A percentile compares a stretch with the other conserved stretches of the same genome.
Evolutionary conservation across 495 filamentous ascomycete genomes (phyloP).

Genomic region (Hypoxylon fragiforme): DNA sequence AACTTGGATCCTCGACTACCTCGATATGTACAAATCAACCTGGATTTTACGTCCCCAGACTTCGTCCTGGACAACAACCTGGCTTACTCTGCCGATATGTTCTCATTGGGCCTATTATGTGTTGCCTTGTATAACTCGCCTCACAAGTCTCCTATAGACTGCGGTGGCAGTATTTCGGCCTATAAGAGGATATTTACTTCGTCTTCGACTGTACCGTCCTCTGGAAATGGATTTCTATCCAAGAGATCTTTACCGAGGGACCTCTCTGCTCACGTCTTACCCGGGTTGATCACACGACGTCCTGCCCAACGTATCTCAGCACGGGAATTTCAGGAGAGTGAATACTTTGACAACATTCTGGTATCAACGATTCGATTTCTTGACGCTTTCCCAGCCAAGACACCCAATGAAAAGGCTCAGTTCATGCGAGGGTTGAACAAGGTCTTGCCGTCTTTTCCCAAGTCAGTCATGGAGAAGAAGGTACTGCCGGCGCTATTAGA

Average conservation of each 20-base stretch:
- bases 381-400: slow-evolving; percentile 88
- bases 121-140: slow-evolving; percentile 91
- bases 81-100: slow-evolving; percentile 80
- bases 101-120: slow-evolving; percentile 86
- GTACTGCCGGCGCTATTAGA: slow-evolving; percentile 84
- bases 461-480: slow-evolving; percentile 91
- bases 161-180: slow-evolving; percentile 71
- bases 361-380: slow-evolving; percentile 95
- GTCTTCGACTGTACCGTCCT: slow-evolving; percentile 72
- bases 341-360: slow-evolving; percentile 94
- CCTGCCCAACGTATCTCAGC: slow-evolving; percentile 87
- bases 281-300: slow-evolving; percentile 79
- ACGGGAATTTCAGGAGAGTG: slow-evolving; percentile 87
- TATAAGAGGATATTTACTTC: slow-evolving; percentile 82
- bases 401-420: slow-evolving; percentile 82
- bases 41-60: slow-evolving; percentile 93
- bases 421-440: slow-evolving; percentile 88
- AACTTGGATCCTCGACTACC: slow-evolving; percentile 85
- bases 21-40: slow-evolving; percentile 77
- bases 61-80: slow-evolving; percentile 88
- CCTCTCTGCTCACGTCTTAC: slow-evolving; percentile 71
- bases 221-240: slow-evolving; percentile 80
- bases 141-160: slow-evolving; percentile 81
- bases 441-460: slow-evolving; percentile 87
- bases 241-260: slow-evolving; percentile 78